Base-by-base conservation (phyloP, 768 basidiomycete species). In the Leucosporidium creatinivorum region DNA sequence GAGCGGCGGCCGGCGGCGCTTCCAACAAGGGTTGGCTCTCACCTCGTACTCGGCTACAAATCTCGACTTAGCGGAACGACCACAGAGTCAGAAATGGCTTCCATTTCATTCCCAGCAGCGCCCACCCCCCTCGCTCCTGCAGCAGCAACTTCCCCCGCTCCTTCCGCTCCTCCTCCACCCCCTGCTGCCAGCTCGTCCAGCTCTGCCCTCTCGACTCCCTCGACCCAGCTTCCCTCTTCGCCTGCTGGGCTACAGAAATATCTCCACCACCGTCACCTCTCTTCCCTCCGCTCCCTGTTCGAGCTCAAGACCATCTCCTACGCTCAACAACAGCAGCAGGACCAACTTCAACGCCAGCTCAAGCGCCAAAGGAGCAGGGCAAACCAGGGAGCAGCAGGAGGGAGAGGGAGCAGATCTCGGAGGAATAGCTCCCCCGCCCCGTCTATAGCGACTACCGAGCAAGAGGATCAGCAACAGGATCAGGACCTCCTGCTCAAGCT, bases 221-320 rank as follows among this genome's bases (percentile, higher is more conserved):
- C 2, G 13, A 44, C 39, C 15, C 10, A 9, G 6, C 39, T 44
- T 13, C 39, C 39, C 25, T 61, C 36, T 61, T 67, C 36, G 17
- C 69, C 7, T 59, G 56, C 33, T 44, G 39, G 39, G 15, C 52
- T 54, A 13, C 52, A 54, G 26, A 54, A 54, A 30, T 71, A 68
- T 62, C 51, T 71, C 49, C 66, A 65, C 9, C 54, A 58, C 21
- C 51, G 28, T 4, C 69, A 71, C 30, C 69, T 71, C 61, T 44
- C 60, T 31, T 49, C 66, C 5, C 66, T 71, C 23, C 69, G 66
- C 17, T 51, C 48, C 25, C 63, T 68, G 4, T 71, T 63, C 66
- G 66, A 67, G 44, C 51, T 65, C 61, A 67, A 67, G 47, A 59
- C 63, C 25, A 56, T 59, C 47, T 28, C 61, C 19, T 60, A 65